phyloP scores from a whole-genome alignment of 2,329 filamentous ascomycete genomes.

The Penicillium digitatum region DNA sequence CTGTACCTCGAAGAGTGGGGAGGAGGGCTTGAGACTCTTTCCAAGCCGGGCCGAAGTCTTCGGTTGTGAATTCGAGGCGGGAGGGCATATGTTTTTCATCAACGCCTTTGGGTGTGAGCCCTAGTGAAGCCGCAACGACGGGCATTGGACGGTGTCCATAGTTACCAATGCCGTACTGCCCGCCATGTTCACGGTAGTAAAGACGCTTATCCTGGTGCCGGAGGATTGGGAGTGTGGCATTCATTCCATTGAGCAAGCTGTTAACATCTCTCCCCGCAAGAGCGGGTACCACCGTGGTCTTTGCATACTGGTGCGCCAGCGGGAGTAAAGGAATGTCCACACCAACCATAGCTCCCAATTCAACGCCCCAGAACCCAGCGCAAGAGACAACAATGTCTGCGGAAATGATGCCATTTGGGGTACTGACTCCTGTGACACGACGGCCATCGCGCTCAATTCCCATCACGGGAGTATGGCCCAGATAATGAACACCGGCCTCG shows the following conservation, averaged over 20 bases:
- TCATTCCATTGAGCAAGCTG: constrained; percentile 49
- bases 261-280: constrained; percentile 40
- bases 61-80: constrained; percentile 55
- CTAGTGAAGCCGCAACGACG: constrained; percentile 53
- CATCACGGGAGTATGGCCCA: constrained; percentile 55
- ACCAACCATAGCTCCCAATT: constrained; percentile 60
- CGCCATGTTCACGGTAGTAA: constrained; percentile 63
- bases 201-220: constrained; percentile 61
- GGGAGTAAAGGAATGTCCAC: constrained; percentile 57
- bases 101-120: constrained; percentile 52
- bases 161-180: constrained; percentile 60
- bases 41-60: constrained; percentile 62
- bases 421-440: constrained; percentile 55
- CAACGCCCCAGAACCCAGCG: constrained; percentile 64
- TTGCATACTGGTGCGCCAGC: constrained; percentile 61
- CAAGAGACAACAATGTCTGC: constrained; percentile 62
- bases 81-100: constrained; percentile 62
- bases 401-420: constrained; percentile 47
- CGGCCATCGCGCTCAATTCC: constrained; percentile 51
- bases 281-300: constrained; percentile 53
- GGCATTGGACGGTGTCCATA: constrained; percentile 63
- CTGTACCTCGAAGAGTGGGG: constrained; percentile 49
- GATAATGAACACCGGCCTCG: constrained; percentile 56
- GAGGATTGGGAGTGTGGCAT: constrained; percentile 55
- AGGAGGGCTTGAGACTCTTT: constrained; percentile 53